Conservation (phyloP, 2,329 filamentous ascomycete species). For the Fusarium neocosmosporiellum region DNA sequence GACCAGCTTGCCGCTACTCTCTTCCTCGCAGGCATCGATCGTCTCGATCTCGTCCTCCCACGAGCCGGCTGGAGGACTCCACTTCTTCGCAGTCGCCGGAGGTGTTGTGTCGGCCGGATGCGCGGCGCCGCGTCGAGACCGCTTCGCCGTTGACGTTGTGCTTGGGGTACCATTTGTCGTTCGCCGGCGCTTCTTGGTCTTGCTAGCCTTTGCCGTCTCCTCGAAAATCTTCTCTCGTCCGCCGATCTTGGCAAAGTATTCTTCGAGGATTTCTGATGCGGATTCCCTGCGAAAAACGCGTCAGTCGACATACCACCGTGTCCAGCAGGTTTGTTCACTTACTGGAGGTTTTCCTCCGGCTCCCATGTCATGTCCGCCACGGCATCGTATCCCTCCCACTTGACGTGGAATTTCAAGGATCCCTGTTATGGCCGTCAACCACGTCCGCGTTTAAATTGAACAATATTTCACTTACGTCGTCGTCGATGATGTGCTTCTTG, state of each 20-base stretch:
- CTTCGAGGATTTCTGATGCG: conserved; percentile 69
- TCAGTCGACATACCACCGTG: not conserved
- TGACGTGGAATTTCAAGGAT: conserved; percentile 73
- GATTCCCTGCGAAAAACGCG: conserved; percentile 58
- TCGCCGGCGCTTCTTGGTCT: conserved; percentile 69
- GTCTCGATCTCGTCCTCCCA: conserved; percentile 81
- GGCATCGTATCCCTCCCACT: conserved; percentile 83
- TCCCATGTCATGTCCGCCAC: conserved; percentile 82
- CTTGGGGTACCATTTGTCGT: conserved; percentile 53
- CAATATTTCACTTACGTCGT: conserved; percentile 56
- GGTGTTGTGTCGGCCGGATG: conserved; percentile 63
- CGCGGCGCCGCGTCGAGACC: conserved; percentile 58
- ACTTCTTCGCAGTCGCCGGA: conserved; percentile 60
- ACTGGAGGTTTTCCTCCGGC: conserved; percentile 71
- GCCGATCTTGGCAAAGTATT: conserved; percentile 73
- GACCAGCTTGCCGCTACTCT: conserved; percentile 66
- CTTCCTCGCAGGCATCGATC: conserved; percentile 79
- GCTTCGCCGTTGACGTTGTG: conserved; percentile 53
- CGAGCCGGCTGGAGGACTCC: conserved; percentile 76
- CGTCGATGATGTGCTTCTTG: conserved; percentile 70
- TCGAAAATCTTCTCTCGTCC: conserved; percentile 68
- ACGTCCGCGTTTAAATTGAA: not conserved
- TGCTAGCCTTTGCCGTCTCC: conserved; percentile 60
- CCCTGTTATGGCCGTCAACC: conserved; percentile 51
- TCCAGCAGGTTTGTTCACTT: conserved; percentile 4